Base-by-base conservation (phyloP, 2,329 filamentous ascomycete species). In the Cladosporium halotolerans region DNA sequence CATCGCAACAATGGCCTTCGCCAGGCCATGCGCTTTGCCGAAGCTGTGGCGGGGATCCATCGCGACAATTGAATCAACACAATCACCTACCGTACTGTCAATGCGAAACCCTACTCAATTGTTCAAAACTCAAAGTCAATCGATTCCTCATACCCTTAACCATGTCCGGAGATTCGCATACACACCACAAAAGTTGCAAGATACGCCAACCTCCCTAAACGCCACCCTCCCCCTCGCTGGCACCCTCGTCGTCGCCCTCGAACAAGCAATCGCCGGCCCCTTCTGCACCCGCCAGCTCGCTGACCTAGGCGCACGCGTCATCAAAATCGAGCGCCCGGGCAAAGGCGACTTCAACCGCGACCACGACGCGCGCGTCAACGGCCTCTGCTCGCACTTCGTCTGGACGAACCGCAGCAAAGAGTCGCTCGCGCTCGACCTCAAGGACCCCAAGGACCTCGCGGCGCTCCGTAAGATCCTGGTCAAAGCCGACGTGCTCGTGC, bases 341-440 rank as follows among this genome's bases (percentile, higher is more conserved):
- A 72, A 72, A 0, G 78, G 78, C 1, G 78, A 80, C 59, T 80
- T 80, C 59, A 77, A 78, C 0, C 72, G 77, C 1, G 64, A 71
- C 10, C 79, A 79, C 56, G 78, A 80, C 59, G 71, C 65, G 0
- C 72, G 77, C 8, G 76, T 79, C 2, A 69, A 72, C 7, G 77
- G 77, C 0, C 64, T 78, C 11, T 68, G 75, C 0, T 80, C 78
- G 0, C 77, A 80, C 58, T 80, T 80, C 53, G 70, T 80, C n/a
- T 80, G 78, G 77, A 69, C 73, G 0, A 80, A 79, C 55, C 71
- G 78, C 18, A 77, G 76, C 6, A 80, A 80, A 50, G 76, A 80
- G 60, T 78, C 75, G 45, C 63, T 80, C 8, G 76, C 75, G 0
- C 68, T 80, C 0, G 73, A 80, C 40, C 58, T 80, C 13, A 80